Evolutionary conservation across 345 rosid species (phyloP), one percentile per base, ranked within the genome.

Genomic region (Salix dunnii): DNA sequence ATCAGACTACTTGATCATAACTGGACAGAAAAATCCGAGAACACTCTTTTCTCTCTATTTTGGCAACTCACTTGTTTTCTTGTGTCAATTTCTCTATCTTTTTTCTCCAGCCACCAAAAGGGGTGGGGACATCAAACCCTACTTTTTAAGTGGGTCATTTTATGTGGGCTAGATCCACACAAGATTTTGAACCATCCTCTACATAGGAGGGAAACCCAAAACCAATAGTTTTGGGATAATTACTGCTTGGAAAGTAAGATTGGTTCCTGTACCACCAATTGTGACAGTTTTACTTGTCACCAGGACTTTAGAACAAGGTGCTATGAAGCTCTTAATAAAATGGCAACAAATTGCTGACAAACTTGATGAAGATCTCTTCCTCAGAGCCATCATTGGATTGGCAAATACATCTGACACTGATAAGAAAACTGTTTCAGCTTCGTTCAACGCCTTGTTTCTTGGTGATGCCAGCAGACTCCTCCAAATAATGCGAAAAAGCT

Each of bases 221-320:
- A 81, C 97, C 99, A 28, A 91, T n/a, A n/a, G 91, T 79, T 92
- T 92, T 28, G 97, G 97, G 1, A 28, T 92, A 2, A 86, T 92
- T 2, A 79, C 88, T 14, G 72, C 82, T 1, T 92, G 95, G 95
- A 92, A 92, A 75, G 58, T 92, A 35, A 87, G 80, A 62, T 74
- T 92, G 30, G 95, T 92, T 70, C 88, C 88, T 5, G 95, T 92
- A 25, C 95, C 95, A 4, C 63, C 76, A n/a, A 89, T 84, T 2
- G 90, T 92, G 0, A 88, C 93, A 0, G 89, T 89, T 76, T 92
- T 90, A 75, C 86, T 87, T 0, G 85, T 89, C 49, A 74, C 85
- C 5, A 89, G 81, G 76, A 85, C 89, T 40, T 51, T 85, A 17
- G 85, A 90, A 55, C 88, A 89, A 67, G 81, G 74, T 0, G 91